Percentiles rank a stretch among this genome's conserved stretches.
Conservation (phyloP, 148 eudicot genomes). For the Rhododendron ovatum region DNA sequence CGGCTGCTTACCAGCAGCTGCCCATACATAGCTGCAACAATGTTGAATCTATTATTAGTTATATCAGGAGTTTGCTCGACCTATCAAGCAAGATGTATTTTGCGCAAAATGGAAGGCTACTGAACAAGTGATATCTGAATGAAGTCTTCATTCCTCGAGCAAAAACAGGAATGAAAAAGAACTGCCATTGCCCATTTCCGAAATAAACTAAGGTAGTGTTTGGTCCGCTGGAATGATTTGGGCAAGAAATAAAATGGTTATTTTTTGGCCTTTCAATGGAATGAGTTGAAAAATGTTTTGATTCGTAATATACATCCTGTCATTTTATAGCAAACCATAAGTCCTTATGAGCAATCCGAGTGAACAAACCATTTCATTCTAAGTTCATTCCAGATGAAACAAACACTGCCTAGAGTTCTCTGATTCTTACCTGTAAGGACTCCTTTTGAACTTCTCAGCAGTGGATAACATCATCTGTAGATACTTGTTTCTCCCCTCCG, state of each 20-base stretch:
- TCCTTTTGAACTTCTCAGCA: slow-evolving; percentile 86
- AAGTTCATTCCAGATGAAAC: neutral
- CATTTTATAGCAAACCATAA: neutral
- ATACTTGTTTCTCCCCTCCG: slow-evolving; percentile 93
- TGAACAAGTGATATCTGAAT: neutral
- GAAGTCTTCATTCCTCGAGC: neutral
- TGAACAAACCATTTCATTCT: neutral
- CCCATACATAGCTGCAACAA: slow-evolving; percentile 90
- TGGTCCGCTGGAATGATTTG: neutral
- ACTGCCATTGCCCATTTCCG: neutral
- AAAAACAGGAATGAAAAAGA: neutral
- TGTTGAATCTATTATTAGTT: neutral
- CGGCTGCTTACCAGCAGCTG: slow-evolving; percentile 88
- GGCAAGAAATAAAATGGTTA: neutral
- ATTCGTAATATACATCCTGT: neutral
- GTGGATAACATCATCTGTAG: slow-evolving; percentile 66
- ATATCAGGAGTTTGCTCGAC: neutral
- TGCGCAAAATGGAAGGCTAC: neutral
- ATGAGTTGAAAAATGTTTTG: neutral
- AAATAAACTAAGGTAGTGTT: neutral
- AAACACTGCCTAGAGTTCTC: neutral
- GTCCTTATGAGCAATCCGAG: neutral
- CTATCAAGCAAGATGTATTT: neutral
- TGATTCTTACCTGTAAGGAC: slow-evolving; percentile 72
- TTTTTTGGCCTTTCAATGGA: neutral